Evolutionary conservation across 805 yeast genomes (phyloP), one percentile per base, ranked within the genome.

Genomic region (Metschnikowia aberdeeniae): DNA sequence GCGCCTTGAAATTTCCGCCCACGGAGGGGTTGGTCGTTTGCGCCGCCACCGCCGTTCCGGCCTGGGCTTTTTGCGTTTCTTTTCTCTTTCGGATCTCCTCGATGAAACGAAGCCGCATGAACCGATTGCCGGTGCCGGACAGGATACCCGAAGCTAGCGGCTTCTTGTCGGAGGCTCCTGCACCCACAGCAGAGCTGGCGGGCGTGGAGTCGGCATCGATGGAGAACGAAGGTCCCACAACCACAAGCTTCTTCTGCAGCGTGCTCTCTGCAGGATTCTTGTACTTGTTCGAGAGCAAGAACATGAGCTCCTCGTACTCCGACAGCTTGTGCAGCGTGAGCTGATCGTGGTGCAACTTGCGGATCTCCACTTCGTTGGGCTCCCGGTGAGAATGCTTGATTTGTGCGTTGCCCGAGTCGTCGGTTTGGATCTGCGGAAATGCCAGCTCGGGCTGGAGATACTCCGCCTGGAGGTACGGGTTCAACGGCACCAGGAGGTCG

Each of bases 251-350:
- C 47, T 66, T 66, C 36, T 67, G 73, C 37, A 61, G 61, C 1
- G 54, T 49, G 39, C 63, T 50, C 26, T 72, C 75, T 39, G 68
- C 73, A 20, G 67, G 60, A 39, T 61, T 62, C 46, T 64, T 70
- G 49, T 68, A 62, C 47, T 66, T 70, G 47, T 64, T 65, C 3
- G 75, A 68, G 32, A 72, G 60, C 39, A 72, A 58, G 44, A 70
- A 62, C 98, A 92, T 92, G 60, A 89, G 72, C 59, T 88, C 95
- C 63, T 93, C 98, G 67, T 86, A 89, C 52, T 89, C 95, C 3
- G 72, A 64, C 1, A 90, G 81, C 55, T 86, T 86, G 60, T 89
- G 96, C 32, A 73, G 43, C 3, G 69, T 62, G 52, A 70, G 50
- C 49, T 67, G 73, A 42, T 72, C 76, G 52, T 65, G 72, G 50